Conservation (phyloP, 441 rosid genomes). For the Bruguiera hainesii region DNA sequence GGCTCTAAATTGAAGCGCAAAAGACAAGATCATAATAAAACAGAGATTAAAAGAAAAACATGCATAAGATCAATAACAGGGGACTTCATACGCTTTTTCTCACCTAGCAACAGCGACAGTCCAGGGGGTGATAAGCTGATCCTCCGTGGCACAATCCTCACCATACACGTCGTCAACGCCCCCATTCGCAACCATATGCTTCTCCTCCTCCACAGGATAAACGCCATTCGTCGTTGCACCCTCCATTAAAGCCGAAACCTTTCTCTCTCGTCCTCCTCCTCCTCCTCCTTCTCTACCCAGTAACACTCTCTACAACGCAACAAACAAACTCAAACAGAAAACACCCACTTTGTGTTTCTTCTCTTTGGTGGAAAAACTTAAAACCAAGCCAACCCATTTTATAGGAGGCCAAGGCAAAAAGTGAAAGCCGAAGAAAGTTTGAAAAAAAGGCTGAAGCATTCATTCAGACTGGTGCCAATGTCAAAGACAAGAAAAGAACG, state of each 20-base stretch:
- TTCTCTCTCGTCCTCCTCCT: slow-evolving; percentile 25
- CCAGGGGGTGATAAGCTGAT: slow-evolving; percentile 93
- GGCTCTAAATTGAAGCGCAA: neutral
- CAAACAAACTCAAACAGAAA: slow-evolving; percentile 6
- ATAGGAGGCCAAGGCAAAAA: slow-evolving; percentile 17
- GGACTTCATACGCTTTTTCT: neutral
- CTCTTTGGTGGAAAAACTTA: neutral
- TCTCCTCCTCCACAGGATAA: slow-evolving; percentile 37
- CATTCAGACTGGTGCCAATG: slow-evolving; percentile 9
- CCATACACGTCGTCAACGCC: slow-evolving; percentile 71
- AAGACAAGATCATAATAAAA: neutral
- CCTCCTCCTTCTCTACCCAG: slow-evolving; percentile 23
- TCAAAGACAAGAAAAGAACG: slow-evolving; percentile 19
- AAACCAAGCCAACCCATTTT: slow-evolving; percentile 14
- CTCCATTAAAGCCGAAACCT: slow-evolving; percentile 35
- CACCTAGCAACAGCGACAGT: slow-evolving; percentile 84
- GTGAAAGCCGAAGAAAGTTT: neutral
- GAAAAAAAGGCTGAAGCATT: neutral
- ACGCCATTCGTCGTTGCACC: slow-evolving; percentile 41
- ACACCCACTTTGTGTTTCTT: slow-evolving; percentile 2
- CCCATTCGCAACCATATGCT: slow-evolving; percentile 35
- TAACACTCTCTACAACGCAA: slow-evolving; percentile 33
- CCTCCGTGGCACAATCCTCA: slow-evolving; percentile 79
- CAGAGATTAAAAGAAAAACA: neutral
- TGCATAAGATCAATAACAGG: neutral